Conservation (phyloP, 331 rosid genomes). For the Ulmus americana region DNA sequence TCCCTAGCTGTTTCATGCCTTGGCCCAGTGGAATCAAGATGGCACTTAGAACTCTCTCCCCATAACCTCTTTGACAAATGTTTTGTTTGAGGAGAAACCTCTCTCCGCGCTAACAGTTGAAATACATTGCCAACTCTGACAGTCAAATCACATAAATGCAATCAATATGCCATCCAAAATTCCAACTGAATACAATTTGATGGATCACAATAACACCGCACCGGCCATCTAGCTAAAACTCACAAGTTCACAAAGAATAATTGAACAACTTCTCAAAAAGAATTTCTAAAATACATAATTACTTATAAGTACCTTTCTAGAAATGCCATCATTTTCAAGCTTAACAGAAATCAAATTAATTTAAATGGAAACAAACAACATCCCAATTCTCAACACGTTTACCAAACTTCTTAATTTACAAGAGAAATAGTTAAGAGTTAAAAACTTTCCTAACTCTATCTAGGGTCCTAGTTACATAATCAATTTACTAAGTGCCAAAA, state of each 20-base stretch:
- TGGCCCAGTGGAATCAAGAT: slow-evolving; percentile 20
- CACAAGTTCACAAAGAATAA: neutral
- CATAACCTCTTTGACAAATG: slow-evolving; percentile 33
- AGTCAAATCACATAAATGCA: slow-evolving; percentile 15
- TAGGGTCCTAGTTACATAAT: no score
- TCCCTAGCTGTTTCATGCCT: slow-evolving; percentile 35
- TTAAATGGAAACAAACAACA: neutral
- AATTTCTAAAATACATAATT: neutral
- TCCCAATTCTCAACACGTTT: neutral
- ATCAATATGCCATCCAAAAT: neutral
- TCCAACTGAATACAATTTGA: neutral
- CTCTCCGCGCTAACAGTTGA: slow-evolving; percentile 41
- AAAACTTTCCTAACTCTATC: no score
- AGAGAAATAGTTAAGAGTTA: no score
- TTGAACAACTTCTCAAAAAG: neutral
- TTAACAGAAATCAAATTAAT: neutral
- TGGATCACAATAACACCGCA: neutral
- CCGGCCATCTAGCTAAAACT: neutral
- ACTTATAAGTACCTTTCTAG: neutral
- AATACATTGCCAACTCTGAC: slow-evolving; percentile 43
- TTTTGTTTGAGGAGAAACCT: slow-evolving; percentile 39
- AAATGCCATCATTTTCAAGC: neutral
- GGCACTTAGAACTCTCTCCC: slow-evolving; percentile 26
- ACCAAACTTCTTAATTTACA: no score
- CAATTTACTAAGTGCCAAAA: no score